Evolutionary conservation across 2,329 filamentous ascomycete species (phyloP), one percentile per base, ranked within the genome.

Genomic region (Sporothrix protearum): DNA sequence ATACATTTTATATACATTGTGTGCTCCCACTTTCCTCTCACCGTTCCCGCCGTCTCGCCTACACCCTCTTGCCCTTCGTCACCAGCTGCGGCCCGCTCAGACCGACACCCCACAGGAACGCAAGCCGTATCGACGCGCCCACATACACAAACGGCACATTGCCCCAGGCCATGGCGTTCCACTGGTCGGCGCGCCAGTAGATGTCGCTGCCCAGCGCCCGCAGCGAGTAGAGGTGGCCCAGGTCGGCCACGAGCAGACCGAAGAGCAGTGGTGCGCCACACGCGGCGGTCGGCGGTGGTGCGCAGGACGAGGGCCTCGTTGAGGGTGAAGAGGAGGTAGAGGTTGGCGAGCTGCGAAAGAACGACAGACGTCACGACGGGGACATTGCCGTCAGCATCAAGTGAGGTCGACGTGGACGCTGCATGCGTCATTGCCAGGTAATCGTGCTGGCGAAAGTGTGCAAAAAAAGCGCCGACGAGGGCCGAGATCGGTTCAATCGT

Each of bases 261-360:
- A 90, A 81, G 4, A 94, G 82, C 33, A 94, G 83, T 0, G 87
- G 87, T 84, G 75, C 82, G 85, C 92, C 92, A 95, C 71, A 95
- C 91, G 30, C 84, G 83, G 45, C 90, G 77, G 80, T 94, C 89
- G 67, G 82, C 82, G 7, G 92, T 92, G 19, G 87, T 84, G 55
- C 92, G 89, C 74, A 95, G 84, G 14, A 95, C 89, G 30, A 93
- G 81, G 1, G 91, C 91, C 81, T 96, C 92, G 81, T 91, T 93
- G 77, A 95, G 80, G 71, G 91, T 88, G 79, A 94, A 92, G 72
- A 92, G 86, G 51, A 94, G 80, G 81, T 94, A 95, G 74, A 94
- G 83, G 80, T 93, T 94, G 57, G 90, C 91, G 42, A 95, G 86
- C 81, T 95, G 92, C 22, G 89, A 88, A 76, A 94, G 83, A 53